Conservation (phyloP, 352 stramenopile genomes). For the Aphanomyces invadans region DNA sequence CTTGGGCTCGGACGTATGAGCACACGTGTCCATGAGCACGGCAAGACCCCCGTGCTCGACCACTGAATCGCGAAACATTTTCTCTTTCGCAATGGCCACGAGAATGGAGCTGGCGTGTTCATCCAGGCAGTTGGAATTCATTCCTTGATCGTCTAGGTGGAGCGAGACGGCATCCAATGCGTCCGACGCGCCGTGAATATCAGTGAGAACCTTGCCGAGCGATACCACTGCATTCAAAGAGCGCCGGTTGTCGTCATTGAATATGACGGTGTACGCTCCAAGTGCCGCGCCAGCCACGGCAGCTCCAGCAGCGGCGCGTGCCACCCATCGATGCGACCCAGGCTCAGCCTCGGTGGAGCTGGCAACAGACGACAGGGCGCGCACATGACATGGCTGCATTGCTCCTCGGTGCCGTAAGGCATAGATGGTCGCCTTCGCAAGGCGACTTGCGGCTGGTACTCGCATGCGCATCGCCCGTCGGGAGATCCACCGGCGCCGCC, state of each 20-base stretch:
- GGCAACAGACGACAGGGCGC: background rate
- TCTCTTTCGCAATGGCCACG: slow-evolving; percentile 12
- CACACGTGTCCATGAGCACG: slow-evolving; percentile 11
- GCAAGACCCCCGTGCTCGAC: slow-evolving; percentile 4
- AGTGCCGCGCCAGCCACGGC: background rate
- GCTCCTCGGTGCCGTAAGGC: background rate
- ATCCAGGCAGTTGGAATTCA: background rate
- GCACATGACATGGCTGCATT: background rate
- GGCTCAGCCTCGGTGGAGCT: background rate
- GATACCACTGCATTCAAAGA: slow-evolving; percentile 10
- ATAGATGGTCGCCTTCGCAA: background rate
- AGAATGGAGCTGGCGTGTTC: slow-evolving; percentile 13
- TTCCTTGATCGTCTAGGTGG: background rate
- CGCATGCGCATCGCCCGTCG: too few species aligned
- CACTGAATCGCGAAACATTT: slow-evolving; percentile 16
- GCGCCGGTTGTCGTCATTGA: slow-evolving; percentile 7
- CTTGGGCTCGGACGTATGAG: background rate
- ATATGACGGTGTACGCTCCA: background rate
- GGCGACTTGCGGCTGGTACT: too few species aligned
- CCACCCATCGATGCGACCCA: background rate
- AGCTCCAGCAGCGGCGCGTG: background rate
- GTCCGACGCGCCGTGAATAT: background rate
- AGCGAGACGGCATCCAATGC: background rate
- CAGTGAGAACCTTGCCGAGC: slow-evolving; percentile 9
- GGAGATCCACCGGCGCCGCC: too few species aligned